A percentile compares a stretch with the other conserved stretches of the same genome.
These are phyloP conservation scores for Chaetoceros muelleri DNA, from an alignment of 108 stramenopile genomes.

Conservation along the genomic window DNA sequence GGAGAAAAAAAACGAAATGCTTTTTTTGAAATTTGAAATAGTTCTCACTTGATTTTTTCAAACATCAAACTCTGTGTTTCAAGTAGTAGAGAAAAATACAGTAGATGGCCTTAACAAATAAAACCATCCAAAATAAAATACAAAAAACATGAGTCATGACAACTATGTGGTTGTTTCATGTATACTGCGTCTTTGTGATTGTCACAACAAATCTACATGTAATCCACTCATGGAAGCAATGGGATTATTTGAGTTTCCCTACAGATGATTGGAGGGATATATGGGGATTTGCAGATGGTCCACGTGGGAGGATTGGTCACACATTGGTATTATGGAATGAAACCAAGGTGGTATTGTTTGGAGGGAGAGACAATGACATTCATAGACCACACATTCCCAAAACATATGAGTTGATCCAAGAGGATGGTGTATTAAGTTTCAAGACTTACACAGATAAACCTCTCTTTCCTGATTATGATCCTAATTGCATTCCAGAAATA, in stretches of 20 bases:
- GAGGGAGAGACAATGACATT: conserved; percentile 46
- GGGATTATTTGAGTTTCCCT: conserved; percentile 16
- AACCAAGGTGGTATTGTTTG: conserved; percentile 43
- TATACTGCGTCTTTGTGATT: too few species aligned
- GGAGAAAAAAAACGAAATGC: too few species aligned
- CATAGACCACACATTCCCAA: conserved; percentile 37
- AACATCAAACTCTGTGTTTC: too few species aligned
- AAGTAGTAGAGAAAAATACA: too few species aligned
- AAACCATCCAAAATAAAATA: too few species aligned
- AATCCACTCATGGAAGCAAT: conserved; percentile 28
- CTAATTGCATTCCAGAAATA: conserved; percentile 14
- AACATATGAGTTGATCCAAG: conserved; percentile 27
- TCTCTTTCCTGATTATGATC: conserved; percentile 17
- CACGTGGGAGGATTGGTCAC: conserved; percentile 31
- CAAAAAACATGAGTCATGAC: too few species aligned
- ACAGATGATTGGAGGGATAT: conserved; percentile 30
- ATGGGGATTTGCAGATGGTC: conserved; percentile 23
- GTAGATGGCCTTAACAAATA: too few species aligned
- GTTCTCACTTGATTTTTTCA: too few species aligned
- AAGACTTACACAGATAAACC: conserved; percentile 56
- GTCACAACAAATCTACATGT: too few species aligned
- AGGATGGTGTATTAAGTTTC: conserved; percentile 49
- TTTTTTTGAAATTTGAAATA: too few species aligned
- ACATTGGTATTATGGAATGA: conserved; percentile 28
- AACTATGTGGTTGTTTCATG: too few species aligned